These are phyloP conservation scores for Botrytis tulipae DNA, from an alignment of 2,329 filamentous ascomycete genomes.

Conservation along the genomic window DNA sequence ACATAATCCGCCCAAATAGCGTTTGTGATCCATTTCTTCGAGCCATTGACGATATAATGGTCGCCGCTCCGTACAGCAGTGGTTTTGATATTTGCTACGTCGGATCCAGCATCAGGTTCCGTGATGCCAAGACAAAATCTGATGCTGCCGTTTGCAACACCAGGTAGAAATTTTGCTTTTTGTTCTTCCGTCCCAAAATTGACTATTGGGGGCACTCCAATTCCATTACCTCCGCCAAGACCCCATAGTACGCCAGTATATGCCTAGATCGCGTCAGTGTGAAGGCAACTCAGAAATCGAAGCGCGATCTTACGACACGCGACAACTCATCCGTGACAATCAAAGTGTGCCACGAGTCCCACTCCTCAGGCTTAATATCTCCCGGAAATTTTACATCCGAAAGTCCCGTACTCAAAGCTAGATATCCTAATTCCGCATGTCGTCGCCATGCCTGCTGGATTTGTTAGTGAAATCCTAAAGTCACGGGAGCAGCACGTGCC, in stretches of 20 bases:
- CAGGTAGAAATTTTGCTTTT: slow-evolving; percentile 57
- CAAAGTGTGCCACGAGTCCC: slow-evolving; percentile 57
- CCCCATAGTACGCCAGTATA: slow-evolving; percentile 57
- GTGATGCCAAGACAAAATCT: slow-evolving; percentile 65
- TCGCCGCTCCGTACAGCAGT: slow-evolving; percentile 53
- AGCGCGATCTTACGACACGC: slow-evolving; percentile 41
- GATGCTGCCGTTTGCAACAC: slow-evolving; percentile 56
- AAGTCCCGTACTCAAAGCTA: slow-evolving; percentile 41
- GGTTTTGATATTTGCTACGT: slow-evolving; percentile 62
- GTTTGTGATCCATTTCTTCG: slow-evolving; percentile 69
- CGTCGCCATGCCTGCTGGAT: slow-evolving; percentile 32
- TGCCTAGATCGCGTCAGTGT: slow-evolving; percentile 35
- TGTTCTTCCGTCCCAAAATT: slow-evolving; percentile 60
- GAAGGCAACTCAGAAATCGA: background rate
- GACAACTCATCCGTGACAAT: slow-evolving; percentile 55
- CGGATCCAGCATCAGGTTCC: slow-evolving; percentile 61
- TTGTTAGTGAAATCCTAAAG: background rate
- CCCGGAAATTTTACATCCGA: slow-evolving; percentile 45
- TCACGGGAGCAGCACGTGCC: slow-evolving; percentile 37
- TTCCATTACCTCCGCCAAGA: slow-evolving; percentile 58
- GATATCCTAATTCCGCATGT: slow-evolving; percentile 36
- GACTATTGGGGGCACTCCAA: slow-evolving; percentile 64
- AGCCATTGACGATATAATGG: slow-evolving; percentile 61
- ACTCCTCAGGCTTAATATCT: slow-evolving; percentile 47
- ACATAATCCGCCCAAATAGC: slow-evolving; percentile 59